These are phyloP conservation scores for Leptographium flavum DNA, from an alignment of 2,329 filamentous ascomycete species.

Conservation along the genomic window DNA sequence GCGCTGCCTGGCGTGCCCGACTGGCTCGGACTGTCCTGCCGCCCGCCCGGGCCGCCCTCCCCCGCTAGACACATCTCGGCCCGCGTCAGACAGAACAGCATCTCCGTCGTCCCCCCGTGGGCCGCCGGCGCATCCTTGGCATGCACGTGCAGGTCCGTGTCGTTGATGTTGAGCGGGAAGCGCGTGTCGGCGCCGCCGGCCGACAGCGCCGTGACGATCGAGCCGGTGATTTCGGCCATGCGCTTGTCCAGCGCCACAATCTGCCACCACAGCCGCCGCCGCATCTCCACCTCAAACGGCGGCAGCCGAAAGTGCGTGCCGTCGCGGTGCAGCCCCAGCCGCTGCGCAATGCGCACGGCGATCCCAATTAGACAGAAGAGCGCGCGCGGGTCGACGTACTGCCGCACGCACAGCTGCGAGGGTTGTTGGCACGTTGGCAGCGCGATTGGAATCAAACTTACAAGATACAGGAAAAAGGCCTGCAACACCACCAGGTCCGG, in stretches of 20 bases:
- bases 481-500: slow-evolving; percentile 52
- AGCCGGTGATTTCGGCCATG: slow-evolving; percentile 51
- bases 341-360: slow-evolving; percentile 51
- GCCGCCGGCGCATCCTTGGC: slow-evolving; percentile 37
- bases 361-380: slow-evolving; percentile 49
- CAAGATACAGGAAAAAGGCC: slow-evolving; percentile 52
- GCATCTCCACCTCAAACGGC: slow-evolving; percentile 53
- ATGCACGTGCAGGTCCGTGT: slow-evolving; percentile 42
- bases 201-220: slow-evolving; percentile 39
- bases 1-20: too few species aligned
- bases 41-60: slow-evolving; percentile 23
- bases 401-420: slow-evolving; percentile 40
- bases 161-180: slow-evolving; percentile 46
- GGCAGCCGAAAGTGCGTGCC: slow-evolving; percentile 32
- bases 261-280: slow-evolving; percentile 62
- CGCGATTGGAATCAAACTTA: slow-evolving; percentile 22
- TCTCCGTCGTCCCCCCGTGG: slow-evolving; percentile 40
- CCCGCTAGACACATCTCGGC: slow-evolving; percentile 43
- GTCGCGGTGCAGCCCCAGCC: slow-evolving; percentile 55
- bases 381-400: slow-evolving; percentile 45
- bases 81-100: slow-evolving; percentile 43
- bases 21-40: too few species aligned
- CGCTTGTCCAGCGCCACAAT: slow-evolving; percentile 55
- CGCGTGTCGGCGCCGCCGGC: slow-evolving; percentile 37
- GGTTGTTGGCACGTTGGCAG: slow-evolving; percentile 15